Evolutionary conservation across 306 rosid genomes (phyloP).

Genomic region (Inga leiocalycina): DNA sequence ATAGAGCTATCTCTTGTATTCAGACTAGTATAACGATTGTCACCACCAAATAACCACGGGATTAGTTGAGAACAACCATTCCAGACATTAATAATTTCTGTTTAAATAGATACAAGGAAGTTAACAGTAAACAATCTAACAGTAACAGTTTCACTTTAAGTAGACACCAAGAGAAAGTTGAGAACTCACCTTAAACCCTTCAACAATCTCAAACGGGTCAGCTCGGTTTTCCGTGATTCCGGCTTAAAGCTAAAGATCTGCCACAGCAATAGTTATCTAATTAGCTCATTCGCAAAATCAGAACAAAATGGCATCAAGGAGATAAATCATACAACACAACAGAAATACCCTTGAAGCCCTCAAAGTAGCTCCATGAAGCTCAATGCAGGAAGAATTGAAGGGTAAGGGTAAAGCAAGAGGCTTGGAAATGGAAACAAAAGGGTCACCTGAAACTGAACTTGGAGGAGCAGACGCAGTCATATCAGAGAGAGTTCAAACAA

Average conservation of each 20-base stretch:
- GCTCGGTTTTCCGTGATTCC: constrained; percentile 45
- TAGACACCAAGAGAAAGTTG: neutral
- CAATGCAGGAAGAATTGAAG: constrained; percentile 24
- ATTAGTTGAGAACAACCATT: neutral
- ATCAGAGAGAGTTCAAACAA: constrained; percentile 24
- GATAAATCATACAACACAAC: neutral
- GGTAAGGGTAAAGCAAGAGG: constrained; percentile 29
- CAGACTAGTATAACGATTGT: neutral
- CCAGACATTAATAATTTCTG: neutral
- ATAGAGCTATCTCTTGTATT: neutral
- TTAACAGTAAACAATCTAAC: constrained; percentile 17
- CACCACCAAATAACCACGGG: neutral
- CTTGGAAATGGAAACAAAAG: constrained; percentile 33
- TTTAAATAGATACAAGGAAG: neutral
- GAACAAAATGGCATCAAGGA: neutral
- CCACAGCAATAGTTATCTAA: neutral
- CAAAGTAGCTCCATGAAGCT: constrained; percentile 28
- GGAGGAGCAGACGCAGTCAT: constrained; percentile 60
- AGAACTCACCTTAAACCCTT: constrained; percentile 49
- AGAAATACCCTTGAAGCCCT: constrained; percentile 44
- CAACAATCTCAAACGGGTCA: constrained; percentile 47
- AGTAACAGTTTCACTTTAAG: neutral
- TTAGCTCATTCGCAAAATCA: constrained; percentile 31
- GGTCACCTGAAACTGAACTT: constrained; percentile 49
- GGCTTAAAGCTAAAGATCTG: constrained; percentile 60